Base-by-base conservation (phyloP, 306 rosid genomes). In the Prosopis cineraria region DNA sequence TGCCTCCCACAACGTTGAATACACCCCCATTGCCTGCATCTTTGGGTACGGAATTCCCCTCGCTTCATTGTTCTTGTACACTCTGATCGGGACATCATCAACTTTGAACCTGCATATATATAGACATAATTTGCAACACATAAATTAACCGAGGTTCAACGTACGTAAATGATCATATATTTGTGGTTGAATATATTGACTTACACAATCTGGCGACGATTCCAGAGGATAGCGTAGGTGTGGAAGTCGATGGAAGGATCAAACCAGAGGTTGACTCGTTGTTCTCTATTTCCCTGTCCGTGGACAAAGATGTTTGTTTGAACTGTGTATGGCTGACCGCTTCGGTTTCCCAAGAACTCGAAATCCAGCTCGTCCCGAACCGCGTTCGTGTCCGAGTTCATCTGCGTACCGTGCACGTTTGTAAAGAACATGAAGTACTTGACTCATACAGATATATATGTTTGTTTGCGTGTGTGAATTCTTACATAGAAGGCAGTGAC, bases 401-500 rank as follows among this genome's bases (percentile, higher is more conserved):
- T 82, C 95, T 90, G 44, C 48, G 29, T 20, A n/a, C n/a, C n/a
- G n/a, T n/a, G n/a, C n/a, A n/a, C n/a, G n/a, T n/a, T n/a, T n/a
- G n/a, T n/a, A n/a, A n/a, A n/a, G n/a, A n/a, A n/a, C n/a, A n/a
- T n/a, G n/a, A n/a, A n/a, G n/a, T n/a, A n/a, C n/a, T n/a, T n/a
- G n/a, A n/a, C n/a, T n/a, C 29, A 52, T 20, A 20, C 1, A 20
- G 3, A 20, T 19, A 3, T 52, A 12, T 3, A 25, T 6, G 40
- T 80, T 50, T 16, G 60, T 50, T 47, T 52, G 47, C 14, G 12
- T 4, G 34, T 59, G 65, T 16, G n/a, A 62, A 63, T 33, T 2
- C 84, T 37, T 73, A 95, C 98, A 76, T 95, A 95, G 73, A 95
- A 95, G 52, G 98, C 98, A 8, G 98, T 92, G 55, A 95, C 98